Base-by-base conservation (phyloP, 1,284 basidiomycete genomes). In the Thecaphora thlaspeos region DNA sequence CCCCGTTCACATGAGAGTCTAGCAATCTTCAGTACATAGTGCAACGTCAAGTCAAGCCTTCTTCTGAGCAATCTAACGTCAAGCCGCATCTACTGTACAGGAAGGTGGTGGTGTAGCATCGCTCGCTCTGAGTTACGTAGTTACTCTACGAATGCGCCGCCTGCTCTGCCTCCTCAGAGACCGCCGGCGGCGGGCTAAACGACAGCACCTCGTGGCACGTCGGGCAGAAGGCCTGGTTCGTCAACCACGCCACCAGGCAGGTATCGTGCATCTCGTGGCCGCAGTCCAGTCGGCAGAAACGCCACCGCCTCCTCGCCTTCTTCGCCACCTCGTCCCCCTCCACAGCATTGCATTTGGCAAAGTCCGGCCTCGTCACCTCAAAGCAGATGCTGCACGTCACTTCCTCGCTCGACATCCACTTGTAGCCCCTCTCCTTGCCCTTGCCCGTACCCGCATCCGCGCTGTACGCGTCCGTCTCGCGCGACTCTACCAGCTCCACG, bases 301-400 rank as follows among this genome's bases (percentile, higher is more conserved):
- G 56, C 46, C 38, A 53, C 43, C 17, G 24, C 24, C 32, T 46
- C 5, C 23, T 41, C 11, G 37, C 36, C 21, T 19, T 38, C 24
- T 32, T 46, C 5, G 21, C 45, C 11, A 30, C 36, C 21, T 41
- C 12, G 21, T 19, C 46, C 2, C 15, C 32, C 30, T 15, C 7
- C 26, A n/a, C 41, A 5, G 24, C 7, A 5, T 23, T 11, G 0
- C 28, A 22, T 11, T n/a, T 10, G 12, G 22, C 45, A 8, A 36
- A 44, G 2, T 44, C 48, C 8, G 51, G 37, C 15, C 55, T 45
- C 11, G 60, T 61, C 22, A 46, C 32, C 38, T 70, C 67, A n/a
- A 70, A 66, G 42, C 67, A 70, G 32, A 70, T 70, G 32, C 64
- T 52, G 36, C 67, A 70, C 21, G 53, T 55, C 14, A 66, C 58